These are phyloP conservation scores for Taiozyma onychis DNA, from an alignment of 1,139 yeast species.

Conservation along the genomic window DNA sequence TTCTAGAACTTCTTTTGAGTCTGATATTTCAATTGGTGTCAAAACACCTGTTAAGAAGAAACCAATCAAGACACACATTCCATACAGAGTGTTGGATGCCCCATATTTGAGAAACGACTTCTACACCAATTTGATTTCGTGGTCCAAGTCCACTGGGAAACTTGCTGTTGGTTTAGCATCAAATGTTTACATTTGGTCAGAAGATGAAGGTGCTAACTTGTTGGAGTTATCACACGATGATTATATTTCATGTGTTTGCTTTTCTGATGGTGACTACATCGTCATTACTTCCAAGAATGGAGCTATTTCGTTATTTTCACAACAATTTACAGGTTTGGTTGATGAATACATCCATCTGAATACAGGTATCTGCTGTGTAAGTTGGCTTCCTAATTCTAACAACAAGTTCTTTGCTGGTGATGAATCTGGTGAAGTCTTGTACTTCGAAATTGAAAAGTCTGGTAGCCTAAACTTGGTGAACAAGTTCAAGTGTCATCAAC, in stretches of 20 bases:
- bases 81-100: conserved; percentile 59
- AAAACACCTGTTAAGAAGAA: conserved; percentile 5
- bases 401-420: conserved; percentile 56
- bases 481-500: conserved; percentile 46
- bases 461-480: conserved; percentile 21
- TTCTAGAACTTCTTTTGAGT: conserved; percentile 7
- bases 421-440: conserved; percentile 55
- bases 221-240: conserved; percentile 31
- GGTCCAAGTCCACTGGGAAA: conserved; percentile 51
- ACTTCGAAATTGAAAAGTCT: conserved; percentile 31
- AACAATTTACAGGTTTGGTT: conserved; percentile 21
- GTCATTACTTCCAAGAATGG: conserved; percentile 59
- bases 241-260: conserved; percentile 53
- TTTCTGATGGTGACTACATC: conserved; percentile 42
- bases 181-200: conserved; percentile 64
- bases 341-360: conserved; percentile 27
- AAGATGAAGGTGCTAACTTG: conserved; percentile 39
- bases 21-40: conserved; percentile 14
- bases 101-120: conserved; percentile 76
- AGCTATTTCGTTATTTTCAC: conserved; percentile 37
- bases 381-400: conserved; percentile 49
- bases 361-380: conserved; percentile 50
- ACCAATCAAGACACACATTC: conserved; percentile 19
- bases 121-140: conserved; percentile 70
- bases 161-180: conserved; percentile 68